Base-by-base conservation (phyloP, 2,329 filamentous ascomycete species). In the Epichloe glyceriae region DNA sequence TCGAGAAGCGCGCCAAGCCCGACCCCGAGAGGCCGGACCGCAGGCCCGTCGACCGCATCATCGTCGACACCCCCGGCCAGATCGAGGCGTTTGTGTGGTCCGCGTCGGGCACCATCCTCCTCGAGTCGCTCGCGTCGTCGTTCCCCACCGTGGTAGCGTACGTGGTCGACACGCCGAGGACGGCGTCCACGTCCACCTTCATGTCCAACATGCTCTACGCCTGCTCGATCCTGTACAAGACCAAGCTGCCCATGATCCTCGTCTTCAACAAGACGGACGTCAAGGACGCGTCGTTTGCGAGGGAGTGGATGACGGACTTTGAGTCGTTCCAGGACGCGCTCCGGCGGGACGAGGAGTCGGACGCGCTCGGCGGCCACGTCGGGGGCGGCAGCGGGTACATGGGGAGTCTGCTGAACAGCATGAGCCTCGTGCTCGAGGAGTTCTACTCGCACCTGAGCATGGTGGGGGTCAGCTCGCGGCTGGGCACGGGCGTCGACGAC, bases 121-220 rank as follows among this genome's bases (percentile, higher is more conserved):
- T 98, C 47, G 90, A 95, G 64, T 91, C 88, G 14, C 76, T 98
- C 47, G 93, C 94, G 0, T 93, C 87, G 4, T 89, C 86, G 0
- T 97, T 98, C 64, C 93, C 94, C 0, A 98, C 94, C 0, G 88
- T 98, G 40, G 88, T 98, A 60, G 93, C 93, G 51, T 98, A 97
- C 70, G 80, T 98, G 53, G 95, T 98, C 67, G 93, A 98, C 68
- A 98, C 93, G 2, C 93, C 94, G 3, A 83, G 93, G 50, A 95
- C 90, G 14, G 82, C 86, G 37, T 95, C 88, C 39, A 97, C 93
- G 0, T 90, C 86, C 55, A 98, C 93, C 0, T 98, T 98, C 70
- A 98, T 98, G 93, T 94, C 87, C 66, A 98, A 98, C 70, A 98
- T 98, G 93, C 82, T 98, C 42, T 98, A 98, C 68, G 93, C 93